Evolutionary conservation across 441 rosid genomes (phyloP).

Genomic region (Euphorbia celastroides): DNA sequence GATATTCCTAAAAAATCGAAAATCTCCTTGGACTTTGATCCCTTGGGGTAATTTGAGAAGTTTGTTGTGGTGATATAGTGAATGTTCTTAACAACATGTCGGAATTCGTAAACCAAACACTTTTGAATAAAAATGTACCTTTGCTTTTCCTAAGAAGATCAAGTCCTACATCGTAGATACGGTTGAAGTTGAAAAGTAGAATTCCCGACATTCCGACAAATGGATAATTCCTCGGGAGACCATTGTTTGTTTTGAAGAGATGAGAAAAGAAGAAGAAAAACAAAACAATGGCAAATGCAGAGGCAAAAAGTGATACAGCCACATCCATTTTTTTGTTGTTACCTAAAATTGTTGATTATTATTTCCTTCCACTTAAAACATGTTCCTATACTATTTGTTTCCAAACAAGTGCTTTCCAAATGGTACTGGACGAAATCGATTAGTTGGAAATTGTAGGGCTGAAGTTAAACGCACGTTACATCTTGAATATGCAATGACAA

Average conservation of each 20-base stretch:
- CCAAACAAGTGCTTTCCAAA: no score
- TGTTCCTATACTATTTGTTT: no score
- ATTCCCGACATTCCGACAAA: neutral
- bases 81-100: neutral
- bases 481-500: no score
- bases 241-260: slow-evolving; percentile 9
- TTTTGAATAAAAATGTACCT: neutral
- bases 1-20: neutral
- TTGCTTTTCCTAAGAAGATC: slow-evolving; percentile 1
- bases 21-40: neutral
- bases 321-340: no score
- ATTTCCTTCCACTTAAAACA: no score
- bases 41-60: neutral
- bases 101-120: neutral
- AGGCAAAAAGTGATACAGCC: neutral
- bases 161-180: neutral
- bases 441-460: no score
- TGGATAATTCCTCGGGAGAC: slow-evolving; percentile 11
- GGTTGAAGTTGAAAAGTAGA: neutral
- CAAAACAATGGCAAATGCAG: neutral
- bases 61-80: slow-evolving; percentile 6
- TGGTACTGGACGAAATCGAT: no score
- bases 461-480: no score
- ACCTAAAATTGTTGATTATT: no score
- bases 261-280: neutral